Base-by-base conservation (phyloP, 2,329 filamentous ascomycete genomes). In the Westerdykella aurantiaca region DNA sequence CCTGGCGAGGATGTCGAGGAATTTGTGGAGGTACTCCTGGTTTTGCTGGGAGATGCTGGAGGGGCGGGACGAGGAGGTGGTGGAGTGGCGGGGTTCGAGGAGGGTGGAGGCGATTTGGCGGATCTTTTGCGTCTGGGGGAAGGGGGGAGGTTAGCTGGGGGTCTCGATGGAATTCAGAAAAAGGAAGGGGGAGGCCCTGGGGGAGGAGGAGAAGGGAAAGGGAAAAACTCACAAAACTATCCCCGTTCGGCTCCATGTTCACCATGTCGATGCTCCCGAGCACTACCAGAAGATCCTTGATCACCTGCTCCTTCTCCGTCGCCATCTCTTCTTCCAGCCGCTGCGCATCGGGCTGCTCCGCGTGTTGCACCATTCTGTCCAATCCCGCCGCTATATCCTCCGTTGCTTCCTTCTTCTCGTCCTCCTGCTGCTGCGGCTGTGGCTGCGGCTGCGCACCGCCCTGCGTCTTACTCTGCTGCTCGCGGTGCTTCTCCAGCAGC, bases 21-120 rank as follows among this genome's bases (percentile, higher is more conserved):
- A 87, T 7, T 79, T 79, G 39, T 74, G 76, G 0, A 94, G 74
- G 37, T 87, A 85, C 35, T 84, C 81, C 63, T 91, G 84, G 10
- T 84, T 80, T 63, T 81, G 75, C 25, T 74, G 61, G 13, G 75
- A 73, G 33, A 9, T 16, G 17, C 70, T 69, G 33, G n/a, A 14
- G 33, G n/a, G 10, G 33, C 33, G 33, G 7, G 33, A 35, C 4
- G 33, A 16, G 33, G 33, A 16, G 33, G 33, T 6, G 33, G 33
- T 13, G 33, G 33, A 14, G 33, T 35, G n/a, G 21, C 73, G 68
- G 34, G 73, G 68, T 49, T 86, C 81, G 39, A 94, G 77, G 6
- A 95, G 75, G 0, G 88, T 93, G 22, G 83, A 85, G 1, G 88
- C 88, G 33, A 95, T 85, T 59, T 87, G 84, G 9, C 88, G 85